A percentile compares a stretch with the other conserved stretches of the same genome.
phyloP scores from a whole-genome alignment of 768 basidiomycete species.

The Tricholoma furcatifolium region DNA sequence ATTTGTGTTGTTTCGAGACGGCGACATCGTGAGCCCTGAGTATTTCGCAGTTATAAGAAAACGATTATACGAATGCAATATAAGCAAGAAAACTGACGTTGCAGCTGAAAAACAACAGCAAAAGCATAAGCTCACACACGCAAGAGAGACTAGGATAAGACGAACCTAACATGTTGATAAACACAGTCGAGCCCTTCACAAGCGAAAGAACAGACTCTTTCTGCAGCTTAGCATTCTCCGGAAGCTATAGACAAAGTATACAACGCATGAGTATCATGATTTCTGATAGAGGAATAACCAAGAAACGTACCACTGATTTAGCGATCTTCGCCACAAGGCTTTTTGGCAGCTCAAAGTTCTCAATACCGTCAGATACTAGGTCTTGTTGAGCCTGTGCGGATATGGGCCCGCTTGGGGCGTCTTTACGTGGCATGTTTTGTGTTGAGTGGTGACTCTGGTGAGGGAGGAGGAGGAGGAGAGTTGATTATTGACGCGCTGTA shows the following conservation, averaged over 20 bases:
- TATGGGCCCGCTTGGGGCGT: constrained; percentile 49
- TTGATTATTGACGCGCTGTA: background rate
- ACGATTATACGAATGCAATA: background rate
- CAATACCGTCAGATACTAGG: constrained; percentile 79
- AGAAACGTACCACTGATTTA: constrained; percentile 61
- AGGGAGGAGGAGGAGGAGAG: background rate
- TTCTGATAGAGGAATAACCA: background rate
- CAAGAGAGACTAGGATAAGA: constrained; percentile 2
- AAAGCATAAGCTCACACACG: background rate
- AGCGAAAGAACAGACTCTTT: constrained; percentile 87
- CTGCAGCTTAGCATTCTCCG: constrained; percentile 82
- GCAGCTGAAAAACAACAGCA: constrained; percentile 36
- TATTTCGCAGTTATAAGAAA: background rate
- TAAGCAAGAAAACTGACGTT: constrained; percentile 32
- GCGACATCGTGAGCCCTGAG: constrained; percentile 93
- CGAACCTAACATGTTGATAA: constrained; percentile 91
- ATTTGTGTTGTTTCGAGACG: constrained; percentile 77
- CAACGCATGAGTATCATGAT: background rate
- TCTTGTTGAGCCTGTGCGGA: constrained; percentile 81
- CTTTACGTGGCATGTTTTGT: constrained; percentile 66
- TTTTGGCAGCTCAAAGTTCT: constrained; percentile 87
- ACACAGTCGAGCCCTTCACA: constrained; percentile 88
- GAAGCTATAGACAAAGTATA: constrained; percentile 50
- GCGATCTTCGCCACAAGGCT: constrained; percentile 82
- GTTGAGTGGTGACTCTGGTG: background rate